phyloP scores from a whole-genome alignment of 768 basidiomycete species.

The Auriscalpium microsporum region DNA sequence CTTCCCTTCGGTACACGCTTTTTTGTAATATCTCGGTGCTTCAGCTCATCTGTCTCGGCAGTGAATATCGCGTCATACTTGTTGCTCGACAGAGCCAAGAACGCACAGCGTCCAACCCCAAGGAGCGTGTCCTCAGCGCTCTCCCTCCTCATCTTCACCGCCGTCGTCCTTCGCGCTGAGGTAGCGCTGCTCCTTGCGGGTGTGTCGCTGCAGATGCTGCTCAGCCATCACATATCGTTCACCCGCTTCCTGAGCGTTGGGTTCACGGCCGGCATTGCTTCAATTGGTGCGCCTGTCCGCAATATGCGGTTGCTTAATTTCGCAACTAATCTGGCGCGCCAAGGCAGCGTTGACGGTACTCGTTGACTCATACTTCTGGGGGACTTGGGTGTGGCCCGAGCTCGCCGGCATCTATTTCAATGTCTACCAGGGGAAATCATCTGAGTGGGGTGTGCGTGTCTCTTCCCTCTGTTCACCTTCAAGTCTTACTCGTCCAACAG shows the following conservation, averaged over 20 bases:
- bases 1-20: constrained; percentile 54
- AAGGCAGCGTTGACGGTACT: constrained; percentile 45
- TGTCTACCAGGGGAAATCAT: constrained; percentile 74
- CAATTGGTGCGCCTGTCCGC: constrained; percentile 37
- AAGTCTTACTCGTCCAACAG: constrained; percentile 27
- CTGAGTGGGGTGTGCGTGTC: constrained; percentile 83
- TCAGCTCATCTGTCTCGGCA: constrained; percentile 16
- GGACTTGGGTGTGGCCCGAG: constrained; percentile 78
- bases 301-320: background rate
- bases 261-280: constrained; percentile 36
- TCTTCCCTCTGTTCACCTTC: background rate
- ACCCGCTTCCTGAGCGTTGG: constrained; percentile 40
- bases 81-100: constrained; percentile 37
- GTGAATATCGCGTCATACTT: constrained; percentile 52
- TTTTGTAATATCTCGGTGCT: background rate
- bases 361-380: constrained; percentile 88
- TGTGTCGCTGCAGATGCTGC: constrained; percentile 46
- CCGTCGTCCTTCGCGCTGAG: constrained; percentile 76
- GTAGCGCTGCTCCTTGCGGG: constrained; percentile 58
- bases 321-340: background rate
- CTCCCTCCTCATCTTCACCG: constrained; percentile 52
- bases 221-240: constrained; percentile 35
- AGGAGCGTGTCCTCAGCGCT: constrained; percentile 36
- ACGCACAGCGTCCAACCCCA: constrained; percentile 29
- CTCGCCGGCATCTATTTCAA: constrained; percentile 75